Percentiles rank a stretch among this genome's conserved stretches.
These are phyloP conservation scores for Allantophomopsis cytisporea DNA, from an alignment of 2,329 filamentous ascomycete genomes.

Conservation along the genomic window DNA sequence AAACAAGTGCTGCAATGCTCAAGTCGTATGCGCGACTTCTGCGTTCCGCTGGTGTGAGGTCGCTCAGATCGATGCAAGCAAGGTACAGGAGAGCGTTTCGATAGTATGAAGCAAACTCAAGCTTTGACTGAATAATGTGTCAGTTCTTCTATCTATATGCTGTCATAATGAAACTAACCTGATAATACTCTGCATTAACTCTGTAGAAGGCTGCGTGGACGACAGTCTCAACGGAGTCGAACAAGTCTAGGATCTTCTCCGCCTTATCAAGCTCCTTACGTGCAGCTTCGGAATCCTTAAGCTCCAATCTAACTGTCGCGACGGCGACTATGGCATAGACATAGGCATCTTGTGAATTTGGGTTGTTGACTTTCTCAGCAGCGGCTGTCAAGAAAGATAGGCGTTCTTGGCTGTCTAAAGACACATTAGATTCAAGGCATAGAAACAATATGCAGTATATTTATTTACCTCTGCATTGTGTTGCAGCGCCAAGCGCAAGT, in stretches of 20 bases:
- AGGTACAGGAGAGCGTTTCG: slow-evolving; percentile 95
- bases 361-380: slow-evolving; percentile 79
- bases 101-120: slow-evolving; percentile 94
- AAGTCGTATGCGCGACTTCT: slow-evolving; percentile 82
- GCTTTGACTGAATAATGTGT: slow-evolving; percentile 42
- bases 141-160: slow-evolving; percentile 4
- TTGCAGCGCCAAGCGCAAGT: slow-evolving; percentile 74
- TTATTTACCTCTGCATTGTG: slow-evolving; percentile 61
- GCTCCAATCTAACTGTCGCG: slow-evolving; percentile 71
- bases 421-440: slow-evolving; percentile 2
- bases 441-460: background rate
- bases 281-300: slow-evolving; percentile 69
- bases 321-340: slow-evolving; percentile 89
- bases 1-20: slow-evolving; percentile 81
- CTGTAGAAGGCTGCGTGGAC: slow-evolving; percentile 96
- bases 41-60: slow-evolving; percentile 62
- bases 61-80: slow-evolving; percentile 77
- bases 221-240: slow-evolving; percentile 89
- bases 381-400: slow-evolving; percentile 74
- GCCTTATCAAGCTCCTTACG: slow-evolving; percentile 78
- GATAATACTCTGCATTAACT: slow-evolving; percentile 89
- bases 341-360: slow-evolving; percentile 86
- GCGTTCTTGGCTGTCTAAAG: slow-evolving; percentile 69
- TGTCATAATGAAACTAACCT: slow-evolving; percentile 30
- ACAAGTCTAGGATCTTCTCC: slow-evolving; percentile 76